Conservation (phyloP, 2,329 filamentous ascomycete species). For the Mycocentrospora acerina region DNA sequence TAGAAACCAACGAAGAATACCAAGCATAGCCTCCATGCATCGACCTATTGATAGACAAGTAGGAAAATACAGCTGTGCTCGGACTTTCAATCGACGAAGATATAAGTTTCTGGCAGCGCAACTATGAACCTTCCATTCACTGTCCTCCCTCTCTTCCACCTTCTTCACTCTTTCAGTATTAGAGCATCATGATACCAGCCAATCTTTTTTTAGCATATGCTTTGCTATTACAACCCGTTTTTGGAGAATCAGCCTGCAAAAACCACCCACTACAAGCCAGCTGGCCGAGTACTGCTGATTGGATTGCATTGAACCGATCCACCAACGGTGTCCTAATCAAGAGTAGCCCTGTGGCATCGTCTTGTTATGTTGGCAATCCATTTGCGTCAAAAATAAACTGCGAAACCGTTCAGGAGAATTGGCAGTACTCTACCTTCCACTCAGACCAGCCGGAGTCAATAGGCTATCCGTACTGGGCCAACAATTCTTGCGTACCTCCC, state of each 20-base stretch:
- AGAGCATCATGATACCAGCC: no score
- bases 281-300: slow-evolving; percentile 9
- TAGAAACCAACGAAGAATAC: no score
- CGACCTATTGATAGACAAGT: no score
- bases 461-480: slow-evolving; percentile 31
- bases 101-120: no score
- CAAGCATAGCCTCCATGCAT: no score
- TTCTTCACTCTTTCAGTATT: no score
- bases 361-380: slow-evolving; percentile 24
- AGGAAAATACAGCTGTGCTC: no score
- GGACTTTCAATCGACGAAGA: no score
- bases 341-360: slow-evolving; percentile 23
- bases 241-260: slow-evolving; percentile 4
- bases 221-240: no score
- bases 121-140: no score
- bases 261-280: not conserved
- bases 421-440: slow-evolving; percentile 34
- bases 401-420: slow-evolving; percentile 23
- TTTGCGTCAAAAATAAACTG: slow-evolving; percentile 29
- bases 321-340: slow-evolving; percentile 33
- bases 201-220: no score
- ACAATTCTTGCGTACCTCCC: slow-evolving; percentile 39
- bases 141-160: no score
- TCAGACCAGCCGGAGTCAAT: slow-evolving; percentile 34
- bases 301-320: slow-evolving; percentile 32